Evolutionary conservation across 441 rosid species (phyloP).

Genomic region (Populus trichocarpa): DNA sequence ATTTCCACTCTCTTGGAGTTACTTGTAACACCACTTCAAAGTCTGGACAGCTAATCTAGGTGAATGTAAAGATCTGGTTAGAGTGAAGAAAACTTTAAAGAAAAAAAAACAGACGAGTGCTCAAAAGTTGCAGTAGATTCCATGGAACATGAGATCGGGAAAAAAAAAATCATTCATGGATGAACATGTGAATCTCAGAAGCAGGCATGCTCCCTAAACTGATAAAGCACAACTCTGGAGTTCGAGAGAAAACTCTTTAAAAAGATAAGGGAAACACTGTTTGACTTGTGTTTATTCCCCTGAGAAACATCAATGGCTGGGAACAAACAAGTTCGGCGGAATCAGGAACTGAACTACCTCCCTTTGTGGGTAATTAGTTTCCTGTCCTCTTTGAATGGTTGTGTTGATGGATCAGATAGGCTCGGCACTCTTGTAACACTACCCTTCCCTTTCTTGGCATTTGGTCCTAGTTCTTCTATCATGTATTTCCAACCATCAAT

Average conservation of each 20-base stretch:
- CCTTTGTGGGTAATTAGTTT: constrained; percentile 19
- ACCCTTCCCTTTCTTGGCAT: constrained; percentile 90
- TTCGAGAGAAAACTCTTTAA: not conserved
- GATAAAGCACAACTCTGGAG: not conserved
- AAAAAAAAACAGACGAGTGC: not conserved
- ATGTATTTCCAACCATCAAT: constrained; percentile 93
- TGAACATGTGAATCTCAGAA: not conserved
- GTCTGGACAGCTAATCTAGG: not conserved
- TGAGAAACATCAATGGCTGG: not conserved
- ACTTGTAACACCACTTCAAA: too few species aligned
- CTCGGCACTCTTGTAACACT: constrained; percentile 76
- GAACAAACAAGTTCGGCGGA: not conserved
- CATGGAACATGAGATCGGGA: not conserved
- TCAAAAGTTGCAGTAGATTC: not conserved
- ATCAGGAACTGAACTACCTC: not conserved
- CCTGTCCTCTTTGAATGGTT: constrained; percentile 75
- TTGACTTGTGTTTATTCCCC: not conserved
- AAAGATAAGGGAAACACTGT: too few species aligned
- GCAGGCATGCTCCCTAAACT: not conserved
- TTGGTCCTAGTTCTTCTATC: constrained; percentile 96
- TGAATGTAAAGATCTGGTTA: not conserved
- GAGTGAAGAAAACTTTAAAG: not conserved
- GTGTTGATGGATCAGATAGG: constrained; percentile 74
- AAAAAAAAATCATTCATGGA: not conserved
- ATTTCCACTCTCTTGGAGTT: too few species aligned